Conservation (phyloP, 345 rosid species). For the Populus tremula region DNA sequence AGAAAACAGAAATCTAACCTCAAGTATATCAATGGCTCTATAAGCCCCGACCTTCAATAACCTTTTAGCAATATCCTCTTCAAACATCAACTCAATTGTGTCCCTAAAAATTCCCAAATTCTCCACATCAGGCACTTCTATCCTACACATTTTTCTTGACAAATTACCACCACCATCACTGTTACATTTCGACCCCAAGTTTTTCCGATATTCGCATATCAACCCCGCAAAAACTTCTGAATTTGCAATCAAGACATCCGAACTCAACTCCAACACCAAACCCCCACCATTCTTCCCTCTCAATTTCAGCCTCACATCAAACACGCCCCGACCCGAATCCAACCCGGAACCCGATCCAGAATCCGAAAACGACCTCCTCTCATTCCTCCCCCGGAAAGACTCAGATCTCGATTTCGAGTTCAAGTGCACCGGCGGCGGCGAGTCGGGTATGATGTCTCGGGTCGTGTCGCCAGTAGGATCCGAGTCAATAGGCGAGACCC, state of each 20-base stretch:
- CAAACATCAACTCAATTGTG: constrained; percentile 84
- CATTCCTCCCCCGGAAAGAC: constrained; percentile 12
- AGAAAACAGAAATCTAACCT: constrained; percentile 42
- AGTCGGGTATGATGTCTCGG: constrained; percentile 27
- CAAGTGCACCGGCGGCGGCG: constrained; percentile 17
- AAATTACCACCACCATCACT: neutral
- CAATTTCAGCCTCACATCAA: constrained; percentile 67
- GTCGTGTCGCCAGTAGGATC: constrained; percentile 33
- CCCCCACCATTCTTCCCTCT: constrained; percentile 68
- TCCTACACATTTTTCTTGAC: constrained; percentile 43
- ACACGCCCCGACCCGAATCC: constrained; percentile 25
- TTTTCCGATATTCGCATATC: constrained; percentile 41
- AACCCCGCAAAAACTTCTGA: constrained; percentile 59
- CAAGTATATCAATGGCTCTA: constrained; percentile 73
- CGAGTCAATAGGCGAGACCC: constrained; percentile 89
- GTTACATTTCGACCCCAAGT: constrained; percentile 27
- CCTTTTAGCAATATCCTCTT: constrained; percentile 51
- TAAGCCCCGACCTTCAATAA: constrained; percentile 68
- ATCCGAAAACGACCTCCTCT: neutral
- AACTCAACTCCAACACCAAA: constrained; percentile 67
- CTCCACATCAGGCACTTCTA: constrained; percentile 77
- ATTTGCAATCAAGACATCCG: constrained; percentile 55
- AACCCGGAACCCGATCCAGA: constrained; percentile 23
- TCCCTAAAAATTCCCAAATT: constrained; percentile 73
- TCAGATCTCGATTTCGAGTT: constrained; percentile 28